Conservation (phyloP, 106 monocot species). For the Apostasia ramifera region DNA sequence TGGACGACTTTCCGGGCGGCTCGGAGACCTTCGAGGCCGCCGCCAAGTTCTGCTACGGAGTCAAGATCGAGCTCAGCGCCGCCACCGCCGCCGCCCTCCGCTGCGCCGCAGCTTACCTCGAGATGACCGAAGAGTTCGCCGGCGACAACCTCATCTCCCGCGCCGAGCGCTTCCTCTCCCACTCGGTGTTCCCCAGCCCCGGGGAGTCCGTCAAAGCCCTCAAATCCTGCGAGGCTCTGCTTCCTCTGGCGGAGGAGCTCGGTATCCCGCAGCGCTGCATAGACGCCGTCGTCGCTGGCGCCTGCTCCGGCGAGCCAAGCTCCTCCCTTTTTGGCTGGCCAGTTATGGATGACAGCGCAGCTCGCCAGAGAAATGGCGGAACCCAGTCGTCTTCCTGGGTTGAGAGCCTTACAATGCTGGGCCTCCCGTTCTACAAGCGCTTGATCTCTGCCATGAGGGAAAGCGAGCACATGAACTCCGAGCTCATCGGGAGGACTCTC, state of each 20-base stretch:
- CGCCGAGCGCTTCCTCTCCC: slow-evolving; percentile 56
- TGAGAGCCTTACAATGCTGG: slow-evolving; percentile 53
- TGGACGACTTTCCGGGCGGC: slow-evolving; percentile 54
- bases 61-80: slow-evolving; percentile 62
- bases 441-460: slow-evolving; percentile 64
- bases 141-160: slow-evolving; percentile 57
- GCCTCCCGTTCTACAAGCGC: slow-evolving; percentile 72
- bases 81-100: slow-evolving; percentile 57
- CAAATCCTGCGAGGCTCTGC: slow-evolving; percentile 57
- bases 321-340: slow-evolving; percentile 77
- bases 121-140: slow-evolving; percentile 69
- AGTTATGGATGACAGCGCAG: slow-evolving; percentile 25
- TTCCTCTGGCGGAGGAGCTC: slow-evolving; percentile 53
- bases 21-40: slow-evolving; percentile 64
- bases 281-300: slow-evolving; percentile 47
- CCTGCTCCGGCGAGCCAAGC: slow-evolving; percentile 19
- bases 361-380: slow-evolving; percentile 29
- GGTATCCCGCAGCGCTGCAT: slow-evolving; percentile 55
- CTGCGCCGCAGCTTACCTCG: slow-evolving; percentile 84
- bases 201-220: slow-evolving; percentile 44
- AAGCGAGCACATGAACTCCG: slow-evolving; percentile 30
- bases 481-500: slow-evolving; percentile 55
- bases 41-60: slow-evolving; percentile 94
- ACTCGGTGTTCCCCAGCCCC: slow-evolving; percentile 48
- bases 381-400: slow-evolving; percentile 41